These are phyloP conservation scores for Ustilago crameri DNA, from an alignment of 1,284 basidiomycete species.

Conservation along the genomic window DNA sequence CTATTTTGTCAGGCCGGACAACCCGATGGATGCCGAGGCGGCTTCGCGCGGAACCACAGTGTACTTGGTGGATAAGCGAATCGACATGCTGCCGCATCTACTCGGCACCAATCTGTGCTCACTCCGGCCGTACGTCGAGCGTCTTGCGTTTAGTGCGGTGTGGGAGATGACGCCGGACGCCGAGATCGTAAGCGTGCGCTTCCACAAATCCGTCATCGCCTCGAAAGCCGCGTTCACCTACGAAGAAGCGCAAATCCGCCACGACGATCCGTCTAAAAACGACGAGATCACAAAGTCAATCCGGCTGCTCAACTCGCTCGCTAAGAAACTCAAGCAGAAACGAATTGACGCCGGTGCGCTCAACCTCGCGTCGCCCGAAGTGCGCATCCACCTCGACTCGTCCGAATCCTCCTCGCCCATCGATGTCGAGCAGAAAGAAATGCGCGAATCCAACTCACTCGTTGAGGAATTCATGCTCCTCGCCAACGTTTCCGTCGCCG, in stretches of 20 bases:
- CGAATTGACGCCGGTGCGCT: constrained; percentile 94
- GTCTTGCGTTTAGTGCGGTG: constrained; percentile 92
- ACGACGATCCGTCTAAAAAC: constrained; percentile 82
- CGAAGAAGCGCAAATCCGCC: constrained; percentile 91
- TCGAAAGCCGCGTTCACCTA: constrained; percentile 98
- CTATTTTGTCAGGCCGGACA: constrained; percentile 92
- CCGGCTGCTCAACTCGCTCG: constrained; percentile 87
- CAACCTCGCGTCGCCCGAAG: constrained; percentile 96
- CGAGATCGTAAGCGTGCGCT: constrained; percentile 88
- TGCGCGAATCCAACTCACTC: constrained; percentile 91
- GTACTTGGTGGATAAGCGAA: constrained; percentile 97
- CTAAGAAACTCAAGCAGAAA: constrained; percentile 83
- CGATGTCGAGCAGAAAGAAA: constrained; percentile 95
- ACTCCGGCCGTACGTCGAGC: constrained; percentile 89
- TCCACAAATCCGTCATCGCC: constrained; percentile 95
- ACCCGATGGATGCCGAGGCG: constrained; percentile 96
- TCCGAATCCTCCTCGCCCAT: constrained; percentile 93
- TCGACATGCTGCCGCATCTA: constrained; percentile 96
- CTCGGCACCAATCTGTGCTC: constrained; percentile 97
- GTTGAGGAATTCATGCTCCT: constrained; percentile 99
- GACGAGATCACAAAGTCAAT: constrained; percentile 90
- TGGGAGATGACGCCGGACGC: constrained; percentile 80
- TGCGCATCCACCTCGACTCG: constrained; percentile 91
- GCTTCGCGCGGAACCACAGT: constrained; percentile 96
- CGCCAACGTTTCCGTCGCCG: constrained; percentile 93